Percentiles rank a stretch among this genome's conserved stretches.
Evolutionary conservation across 1,284 basidiomycete genomes (phyloP).

Genomic region (Lentinula novae-zelandiae): DNA sequence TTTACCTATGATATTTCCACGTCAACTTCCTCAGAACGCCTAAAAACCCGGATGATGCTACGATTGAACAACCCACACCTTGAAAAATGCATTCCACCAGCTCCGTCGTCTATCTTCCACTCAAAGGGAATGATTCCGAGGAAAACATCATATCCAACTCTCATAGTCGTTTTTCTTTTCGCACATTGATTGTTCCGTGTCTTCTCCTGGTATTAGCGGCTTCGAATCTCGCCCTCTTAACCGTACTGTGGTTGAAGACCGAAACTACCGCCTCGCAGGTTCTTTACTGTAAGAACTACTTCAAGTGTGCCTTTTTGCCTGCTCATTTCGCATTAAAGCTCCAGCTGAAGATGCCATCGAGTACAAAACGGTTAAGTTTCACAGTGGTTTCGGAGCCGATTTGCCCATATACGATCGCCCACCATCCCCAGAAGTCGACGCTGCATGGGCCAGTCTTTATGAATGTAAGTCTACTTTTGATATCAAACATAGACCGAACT

Average conservation of each 20-base stretch:
- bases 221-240: neutral
- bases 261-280: neutral
- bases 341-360: slow-evolving; percentile 20
- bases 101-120: slow-evolving; percentile 6
- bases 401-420: slow-evolving; percentile 20
- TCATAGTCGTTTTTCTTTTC: neutral
- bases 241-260: neutral
- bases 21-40: neutral
- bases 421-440: slow-evolving; percentile 21
- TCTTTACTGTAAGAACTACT: slow-evolving; percentile 8
- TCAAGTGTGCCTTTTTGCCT: neutral
- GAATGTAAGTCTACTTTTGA: slow-evolving; percentile 14
- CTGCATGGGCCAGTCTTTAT: slow-evolving; percentile 20
- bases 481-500: neutral
- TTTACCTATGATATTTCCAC: neutral
- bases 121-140: slow-evolving; percentile 1
- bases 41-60: neutral
- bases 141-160: neutral
- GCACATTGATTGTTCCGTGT: neutral
- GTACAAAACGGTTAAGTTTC: slow-evolving; percentile 20
- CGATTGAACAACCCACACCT: neutral
- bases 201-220: neutral
- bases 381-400: slow-evolving; percentile 21
- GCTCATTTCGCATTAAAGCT: slow-evolving; percentile 9
- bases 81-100: neutral